Evolutionary conservation across 345 rosid species (phyloP), one percentile per base, ranked within the genome.

Genomic region (Eucalyptus viminalis): DNA sequence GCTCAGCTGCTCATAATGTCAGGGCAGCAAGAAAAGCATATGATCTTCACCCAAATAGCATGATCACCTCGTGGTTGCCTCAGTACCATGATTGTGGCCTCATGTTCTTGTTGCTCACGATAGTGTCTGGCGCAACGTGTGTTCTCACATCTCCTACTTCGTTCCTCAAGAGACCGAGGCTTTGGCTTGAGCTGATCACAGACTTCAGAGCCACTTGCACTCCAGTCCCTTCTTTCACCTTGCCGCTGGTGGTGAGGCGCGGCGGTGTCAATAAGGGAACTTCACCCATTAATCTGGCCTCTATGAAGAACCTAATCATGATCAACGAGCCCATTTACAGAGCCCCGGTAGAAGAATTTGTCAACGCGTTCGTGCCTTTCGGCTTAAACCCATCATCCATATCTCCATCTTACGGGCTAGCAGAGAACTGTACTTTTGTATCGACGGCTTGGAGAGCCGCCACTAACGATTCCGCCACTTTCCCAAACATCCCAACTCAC

Each of bases 31-130:
- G 96, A 62, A 95, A 92, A 89, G 90, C 94, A 45, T 95, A 94
- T 2, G 95, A 94, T 88, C 93, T 95, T 45, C 93, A 93, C 87
- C 96, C 95, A 1, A 93, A 90, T 72, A 94, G 95, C 49, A 91
- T 89, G 14, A 91, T 94, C 9, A 93, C 89, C 43, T 94, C 95
- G 2, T 95, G 95, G 96, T 89, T 95, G 90, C 96, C 96, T 50
- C 97, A 93, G 89, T 94, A 94, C 91, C 96, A 95, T 53, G 97
- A 94, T 49, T 94, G 96, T 53, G 97, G 96, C 83, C 94, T 94
- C 31, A 92, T 94, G 92, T 95, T 95, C 86, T 88, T 95, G 92
- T 72, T 94, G 31, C 92, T 95, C 85, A 93, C 93, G 4, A 87
- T 93, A 27, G 90, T 94, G 16, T 90, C 93, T 16, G 97, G 96